Evolutionary conservation across 2,329 filamentous ascomycete species (phyloP).

Genomic region (Zymoseptoria tritici): DNA sequence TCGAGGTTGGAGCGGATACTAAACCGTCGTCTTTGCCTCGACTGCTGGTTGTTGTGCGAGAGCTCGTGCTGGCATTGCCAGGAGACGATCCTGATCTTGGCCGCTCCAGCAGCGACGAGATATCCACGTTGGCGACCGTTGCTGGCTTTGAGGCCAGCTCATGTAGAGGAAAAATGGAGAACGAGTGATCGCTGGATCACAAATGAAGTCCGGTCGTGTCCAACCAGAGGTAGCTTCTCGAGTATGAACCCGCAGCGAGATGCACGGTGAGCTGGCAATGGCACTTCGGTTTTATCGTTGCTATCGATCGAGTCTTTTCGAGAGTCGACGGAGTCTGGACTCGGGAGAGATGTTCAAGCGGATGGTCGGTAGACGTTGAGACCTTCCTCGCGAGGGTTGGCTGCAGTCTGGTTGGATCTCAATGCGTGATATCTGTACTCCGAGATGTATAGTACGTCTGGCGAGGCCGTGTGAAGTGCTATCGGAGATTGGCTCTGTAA

Average conservation of each 20-base stretch:
- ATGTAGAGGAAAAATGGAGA: slow-evolving; percentile 18
- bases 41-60: slow-evolving; percentile 23
- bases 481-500: background rate
- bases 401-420: background rate
- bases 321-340: background rate
- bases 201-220: background rate
- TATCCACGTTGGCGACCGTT: slow-evolving; percentile 77
- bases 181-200: slow-evolving; percentile 7
- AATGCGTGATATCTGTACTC: background rate
- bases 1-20: slow-evolving; percentile 16
- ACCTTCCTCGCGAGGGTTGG: background rate
- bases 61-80: slow-evolving; percentile 38
- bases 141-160: slow-evolving; percentile 39
- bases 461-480: background rate
- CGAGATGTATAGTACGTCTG: background rate
- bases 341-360: background rate
- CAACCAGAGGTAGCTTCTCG: background rate
- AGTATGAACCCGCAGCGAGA: background rate
- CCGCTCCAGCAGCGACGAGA: slow-evolving; percentile 77
- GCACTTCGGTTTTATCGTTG: background rate
- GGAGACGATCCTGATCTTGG: slow-evolving; percentile 62
- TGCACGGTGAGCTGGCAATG: background rate
- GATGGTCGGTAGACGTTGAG: background rate
- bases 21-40: slow-evolving; percentile 18
- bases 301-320: background rate